A percentile compares a stretch with the other conserved stretches of the same genome.
These are phyloP conservation scores for Tulasnella sp. DNA, from an alignment of 768 basidiomycete species.

Conservation along the genomic window DNA sequence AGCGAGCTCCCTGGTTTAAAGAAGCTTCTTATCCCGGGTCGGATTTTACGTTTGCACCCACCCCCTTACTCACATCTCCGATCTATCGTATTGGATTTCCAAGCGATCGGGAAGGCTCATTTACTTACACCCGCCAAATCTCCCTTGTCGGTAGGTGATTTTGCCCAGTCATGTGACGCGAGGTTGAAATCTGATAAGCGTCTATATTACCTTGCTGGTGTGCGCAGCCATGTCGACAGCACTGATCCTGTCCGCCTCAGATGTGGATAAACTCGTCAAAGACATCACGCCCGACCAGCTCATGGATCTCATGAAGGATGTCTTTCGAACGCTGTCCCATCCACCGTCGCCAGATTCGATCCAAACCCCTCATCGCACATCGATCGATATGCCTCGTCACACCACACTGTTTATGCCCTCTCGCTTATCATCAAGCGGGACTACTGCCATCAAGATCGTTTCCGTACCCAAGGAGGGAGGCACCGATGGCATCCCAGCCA, in stretches of 20 bases:
- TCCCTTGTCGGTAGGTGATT: too few species aligned
- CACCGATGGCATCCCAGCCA: conserved; percentile 58
- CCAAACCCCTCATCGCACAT: conserved; percentile 49
- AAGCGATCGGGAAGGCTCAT: too few species aligned
- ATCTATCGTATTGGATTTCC: too few species aligned
- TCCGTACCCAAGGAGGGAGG: conserved; percentile 45
- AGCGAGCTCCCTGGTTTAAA: too few species aligned
- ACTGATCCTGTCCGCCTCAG: conserved; percentile 48
- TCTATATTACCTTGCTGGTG: neutral
- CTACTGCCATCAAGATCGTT: conserved; percentile 74
- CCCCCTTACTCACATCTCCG: too few species aligned
- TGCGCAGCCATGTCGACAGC: conserved; percentile 32
- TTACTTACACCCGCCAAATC: too few species aligned
- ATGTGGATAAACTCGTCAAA: conserved; percentile 44
- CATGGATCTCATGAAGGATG: conserved; percentile 45
- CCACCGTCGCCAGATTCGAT: conserved; percentile 25
- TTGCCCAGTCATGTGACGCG: neutral
- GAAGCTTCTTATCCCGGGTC: too few species aligned
- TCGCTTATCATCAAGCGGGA: conserved; percentile 41
- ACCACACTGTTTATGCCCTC: conserved; percentile 79
- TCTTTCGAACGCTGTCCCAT: conserved; percentile 38
- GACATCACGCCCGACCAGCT: conserved; percentile 38
- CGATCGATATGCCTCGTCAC: conserved; percentile 43
- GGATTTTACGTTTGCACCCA: too few species aligned
- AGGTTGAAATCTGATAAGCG: neutral